Percentiles rank a stretch among this genome's conserved stretches.
These are phyloP conservation scores for Pulveroboletus sp. DNA, from an alignment of 768 basidiomycete genomes.

Conservation along the genomic window DNA sequence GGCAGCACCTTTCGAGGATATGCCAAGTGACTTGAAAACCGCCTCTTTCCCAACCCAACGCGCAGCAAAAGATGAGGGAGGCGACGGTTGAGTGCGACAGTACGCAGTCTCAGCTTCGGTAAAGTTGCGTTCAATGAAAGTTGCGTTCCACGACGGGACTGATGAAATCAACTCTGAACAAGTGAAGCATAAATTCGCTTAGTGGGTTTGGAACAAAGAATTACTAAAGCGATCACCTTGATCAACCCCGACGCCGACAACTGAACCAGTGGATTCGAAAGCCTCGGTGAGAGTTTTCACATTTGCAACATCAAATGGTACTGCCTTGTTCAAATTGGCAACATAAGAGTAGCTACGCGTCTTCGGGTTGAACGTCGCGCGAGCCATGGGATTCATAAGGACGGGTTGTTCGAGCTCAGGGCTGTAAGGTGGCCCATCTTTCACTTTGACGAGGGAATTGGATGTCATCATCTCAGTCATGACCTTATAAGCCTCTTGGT, in stretches of 20 bases:
- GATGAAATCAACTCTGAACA: constrained; percentile 81
- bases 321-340: constrained; percentile 52
- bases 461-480: constrained; percentile 97
- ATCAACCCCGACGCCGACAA: constrained; percentile 83
- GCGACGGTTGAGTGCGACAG: constrained; percentile 83
- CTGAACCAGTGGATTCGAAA: constrained; percentile 35
- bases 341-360: constrained; percentile 84
- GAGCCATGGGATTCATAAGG: constrained; percentile 88
- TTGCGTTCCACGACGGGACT: constrained; percentile 85
- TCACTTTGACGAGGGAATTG: constrained; percentile 91
- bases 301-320: constrained; percentile 62
- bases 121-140: constrained; percentile 90
- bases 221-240: constrained; percentile 56
- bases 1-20: constrained; percentile 86
- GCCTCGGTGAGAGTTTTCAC: constrained; percentile 57
- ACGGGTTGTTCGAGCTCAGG: constrained; percentile 84
- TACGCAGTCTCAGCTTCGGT: constrained; percentile 85
- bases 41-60: constrained; percentile 99
- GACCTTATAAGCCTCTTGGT: constrained; percentile 75
- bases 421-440: constrained; percentile 87
- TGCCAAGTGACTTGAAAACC: constrained; percentile 92
- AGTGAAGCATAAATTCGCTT: constrained; percentile 3
- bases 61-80: constrained; percentile 88
- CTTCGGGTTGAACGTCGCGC: constrained; percentile 79
- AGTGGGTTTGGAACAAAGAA: not conserved